phyloP scores from a whole-genome alignment of 2,329 filamentous ascomycete species.

The Simplicillium aogashimaense region DNA sequence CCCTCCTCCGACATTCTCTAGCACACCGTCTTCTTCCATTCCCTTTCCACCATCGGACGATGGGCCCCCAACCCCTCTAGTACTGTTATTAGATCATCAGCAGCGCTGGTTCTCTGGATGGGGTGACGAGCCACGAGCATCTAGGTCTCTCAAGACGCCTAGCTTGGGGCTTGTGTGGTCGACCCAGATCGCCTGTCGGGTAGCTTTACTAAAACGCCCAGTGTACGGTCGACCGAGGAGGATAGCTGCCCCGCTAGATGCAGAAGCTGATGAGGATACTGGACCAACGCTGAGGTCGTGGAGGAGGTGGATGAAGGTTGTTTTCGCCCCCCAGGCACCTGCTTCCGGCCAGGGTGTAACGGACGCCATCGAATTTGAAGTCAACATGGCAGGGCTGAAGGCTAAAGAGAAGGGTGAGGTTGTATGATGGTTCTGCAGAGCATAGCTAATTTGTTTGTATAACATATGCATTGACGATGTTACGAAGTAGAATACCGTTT shows the following conservation, averaged over 20 bases:
- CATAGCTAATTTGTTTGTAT: background rate
- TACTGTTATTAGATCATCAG: constrained; percentile 74
- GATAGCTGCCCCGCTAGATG: constrained; percentile 22
- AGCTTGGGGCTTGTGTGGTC: constrained; percentile 84
- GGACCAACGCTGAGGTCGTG: constrained; percentile 45
- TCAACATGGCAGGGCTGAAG: constrained; percentile 55
- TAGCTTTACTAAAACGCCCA: constrained; percentile 69
- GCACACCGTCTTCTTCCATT: constrained; percentile 28
- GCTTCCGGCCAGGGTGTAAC: constrained; percentile 37
- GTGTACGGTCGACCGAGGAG: constrained; percentile 31
- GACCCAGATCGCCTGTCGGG: constrained; percentile 74
- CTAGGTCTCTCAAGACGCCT: constrained; percentile 62
- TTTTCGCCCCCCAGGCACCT: constrained; percentile 71
- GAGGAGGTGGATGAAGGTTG: constrained; percentile 75
- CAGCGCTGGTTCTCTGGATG: constrained; percentile 94
- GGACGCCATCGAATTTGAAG: constrained; percentile 61
- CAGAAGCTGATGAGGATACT: constrained; percentile 28
- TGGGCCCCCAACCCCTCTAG: constrained; percentile 28
- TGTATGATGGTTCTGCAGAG: background rate
- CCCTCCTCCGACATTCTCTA: constrained; percentile 18
- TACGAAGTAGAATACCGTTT: no score
- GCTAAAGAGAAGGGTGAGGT: constrained; percentile 10
- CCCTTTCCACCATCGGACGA: constrained; percentile 20
- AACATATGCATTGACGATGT: no score
- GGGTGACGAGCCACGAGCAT: constrained; percentile 57